Evolutionary conservation across 2,329 filamentous ascomycete species (phyloP).

Genomic region (Bipolaris gigantea): DNA sequence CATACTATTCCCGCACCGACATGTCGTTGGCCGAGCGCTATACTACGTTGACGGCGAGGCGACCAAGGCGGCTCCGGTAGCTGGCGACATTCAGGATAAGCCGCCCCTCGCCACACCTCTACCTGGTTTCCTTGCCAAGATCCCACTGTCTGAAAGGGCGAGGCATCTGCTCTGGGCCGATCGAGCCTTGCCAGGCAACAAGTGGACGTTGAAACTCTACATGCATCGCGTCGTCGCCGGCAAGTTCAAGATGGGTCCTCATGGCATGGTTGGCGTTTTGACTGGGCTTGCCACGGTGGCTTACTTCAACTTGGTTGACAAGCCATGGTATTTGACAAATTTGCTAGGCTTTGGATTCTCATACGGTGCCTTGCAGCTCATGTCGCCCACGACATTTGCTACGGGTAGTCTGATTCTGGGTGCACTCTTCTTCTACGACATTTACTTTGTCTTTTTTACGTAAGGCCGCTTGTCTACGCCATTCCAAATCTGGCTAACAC

Average conservation of each 20-base stretch:
- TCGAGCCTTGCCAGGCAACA: conserved; percentile 53
- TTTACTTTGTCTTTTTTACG: conserved; percentile 88
- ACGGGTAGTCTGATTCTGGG: conserved; percentile 77
- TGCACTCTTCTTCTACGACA: conserved; percentile 91
- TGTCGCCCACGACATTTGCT: conserved; percentile 85
- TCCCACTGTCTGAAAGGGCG: conserved; percentile 49
- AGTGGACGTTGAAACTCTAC: conserved; percentile 55
- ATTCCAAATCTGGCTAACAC: conserved; percentile 7
- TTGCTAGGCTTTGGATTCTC: conserved; percentile 84
- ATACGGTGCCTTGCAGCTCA: conserved; percentile 76
- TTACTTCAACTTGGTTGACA: conserved; percentile 66
- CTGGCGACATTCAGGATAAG: conserved; percentile 27
- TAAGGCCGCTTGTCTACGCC: conserved; percentile 44
- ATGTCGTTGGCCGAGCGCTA: conserved; percentile 55
- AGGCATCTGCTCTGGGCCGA: conserved; percentile 52
- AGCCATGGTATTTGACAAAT: conserved; percentile 77
- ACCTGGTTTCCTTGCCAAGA: conserved; percentile 52
- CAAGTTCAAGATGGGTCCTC: conserved; percentile 56
- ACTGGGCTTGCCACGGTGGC: conserved; percentile 58
- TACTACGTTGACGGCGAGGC: conserved; percentile 52
- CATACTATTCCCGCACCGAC: conserved; percentile 73
- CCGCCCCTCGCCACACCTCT: conserved; percentile 50
- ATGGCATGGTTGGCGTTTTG: conserved; percentile 60
- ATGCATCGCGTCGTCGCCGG: conserved; percentile 56
- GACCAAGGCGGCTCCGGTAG: conserved; percentile 40